Percentiles rank a stretch among this genome's conserved stretches.
These are phyloP conservation scores for Viola pubescens DNA, from an alignment of 441 rosid species.

Conservation along the genomic window DNA sequence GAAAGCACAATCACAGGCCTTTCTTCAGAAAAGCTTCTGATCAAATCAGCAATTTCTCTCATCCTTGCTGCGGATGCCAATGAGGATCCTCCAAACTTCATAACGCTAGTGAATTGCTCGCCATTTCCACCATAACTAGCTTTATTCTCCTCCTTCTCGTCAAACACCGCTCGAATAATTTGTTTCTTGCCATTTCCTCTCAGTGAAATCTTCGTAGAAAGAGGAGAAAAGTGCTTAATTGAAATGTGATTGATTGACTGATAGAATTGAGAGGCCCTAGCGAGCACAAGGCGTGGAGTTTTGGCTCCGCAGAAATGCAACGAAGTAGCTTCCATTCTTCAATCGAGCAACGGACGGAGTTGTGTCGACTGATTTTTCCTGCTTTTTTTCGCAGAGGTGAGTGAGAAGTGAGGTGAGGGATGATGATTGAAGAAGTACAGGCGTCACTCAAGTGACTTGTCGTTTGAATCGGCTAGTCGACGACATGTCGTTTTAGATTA, in stretches of 20 bases:
- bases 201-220: neutral
- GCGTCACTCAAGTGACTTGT: too few species aligned
- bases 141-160: constrained; percentile 8
- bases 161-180: neutral
- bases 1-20: constrained; percentile 1
- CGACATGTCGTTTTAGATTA: too few species aligned
- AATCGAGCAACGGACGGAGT: neutral
- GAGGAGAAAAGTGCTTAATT: neutral
- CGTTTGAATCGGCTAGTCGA: too few species aligned
- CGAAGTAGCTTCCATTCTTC: neutral
- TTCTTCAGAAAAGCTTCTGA: neutral
- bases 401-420: too few species aligned
- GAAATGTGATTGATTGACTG: neutral
- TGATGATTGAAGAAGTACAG: too few species aligned
- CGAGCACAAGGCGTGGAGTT: neutral
- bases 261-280: neutral
- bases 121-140: constrained; percentile 11
- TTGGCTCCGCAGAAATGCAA: neutral
- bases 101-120: constrained; percentile 42
- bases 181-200: neutral
- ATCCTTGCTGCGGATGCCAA: constrained; percentile 58
- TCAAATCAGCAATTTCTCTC: constrained; percentile 14
- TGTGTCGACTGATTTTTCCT: too few species aligned
- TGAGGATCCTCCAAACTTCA: constrained; percentile 81
- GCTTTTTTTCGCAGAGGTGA: too few species aligned